These are phyloP conservation scores for Neoboletus brunneissimus DNA, from an alignment of 768 basidiomycete genomes.

Conservation along the genomic window DNA sequence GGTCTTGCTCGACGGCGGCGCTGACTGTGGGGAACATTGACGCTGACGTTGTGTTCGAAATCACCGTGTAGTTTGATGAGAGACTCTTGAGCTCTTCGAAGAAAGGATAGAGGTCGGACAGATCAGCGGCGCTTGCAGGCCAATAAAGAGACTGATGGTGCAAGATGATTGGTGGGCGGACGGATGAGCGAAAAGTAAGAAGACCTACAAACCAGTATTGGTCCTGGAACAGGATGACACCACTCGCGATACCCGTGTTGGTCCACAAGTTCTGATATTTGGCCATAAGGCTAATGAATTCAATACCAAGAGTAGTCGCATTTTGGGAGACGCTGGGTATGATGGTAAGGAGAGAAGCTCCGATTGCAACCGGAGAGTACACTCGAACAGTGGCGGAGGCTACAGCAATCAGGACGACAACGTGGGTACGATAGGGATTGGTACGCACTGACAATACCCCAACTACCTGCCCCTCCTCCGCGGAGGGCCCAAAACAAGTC, in stretches of 20 bases:
- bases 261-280: conserved; percentile 18
- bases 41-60: conserved; percentile 13
- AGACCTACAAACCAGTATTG: conserved; percentile 17
- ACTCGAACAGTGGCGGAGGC: conserved; percentile 18
- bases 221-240: not conserved
- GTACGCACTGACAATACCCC: conserved; percentile 40
- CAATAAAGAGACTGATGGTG: conserved; percentile 14
- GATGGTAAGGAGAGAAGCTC: conserved; percentile 12
- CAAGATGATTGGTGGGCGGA: not conserved
- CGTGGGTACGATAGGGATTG: too few relatives aligned
- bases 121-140: not conserved
- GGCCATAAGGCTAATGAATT: conserved; percentile 17
- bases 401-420: not conserved
- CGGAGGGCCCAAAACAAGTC: conserved; percentile 56
- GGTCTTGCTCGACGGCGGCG: not conserved
- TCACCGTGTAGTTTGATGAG: conserved; percentile 14
- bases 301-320: conserved; percentile 12
- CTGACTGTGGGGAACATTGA: conserved; percentile 16
- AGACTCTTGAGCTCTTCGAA: conserved; percentile 18
- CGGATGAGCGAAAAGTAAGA: not conserved
- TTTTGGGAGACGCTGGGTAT: conserved; percentile 12
- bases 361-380: conserved; percentile 9
- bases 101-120: conserved; percentile 13
- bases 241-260: conserved; percentile 10
- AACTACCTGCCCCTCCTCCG: conserved; percentile 53